These are phyloP conservation scores for Hypoxylon sp. DNA, from an alignment of 2,329 filamentous ascomycete species.

Conservation along the genomic window DNA sequence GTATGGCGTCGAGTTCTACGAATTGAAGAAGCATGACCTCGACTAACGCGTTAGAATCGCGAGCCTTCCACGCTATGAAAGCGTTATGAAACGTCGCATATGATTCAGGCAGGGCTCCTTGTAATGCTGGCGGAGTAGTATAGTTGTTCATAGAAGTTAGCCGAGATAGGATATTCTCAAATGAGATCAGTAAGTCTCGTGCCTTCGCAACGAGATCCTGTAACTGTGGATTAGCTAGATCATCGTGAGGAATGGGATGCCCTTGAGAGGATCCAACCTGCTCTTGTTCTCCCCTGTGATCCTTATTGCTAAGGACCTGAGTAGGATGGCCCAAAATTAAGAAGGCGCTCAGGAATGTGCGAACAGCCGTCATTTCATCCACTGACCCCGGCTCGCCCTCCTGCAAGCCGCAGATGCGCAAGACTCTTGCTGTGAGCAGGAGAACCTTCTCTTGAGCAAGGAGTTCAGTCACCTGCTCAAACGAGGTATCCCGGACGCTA, in stretches of 20 bases:
- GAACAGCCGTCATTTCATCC: slow-evolving; percentile 77
- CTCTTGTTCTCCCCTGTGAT: slow-evolving; percentile 72
- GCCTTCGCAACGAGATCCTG: slow-evolving; percentile 84
- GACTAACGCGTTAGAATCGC: slow-evolving; percentile 82
- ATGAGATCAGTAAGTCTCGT: slow-evolving; percentile 81
- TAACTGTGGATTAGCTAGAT: slow-evolving; percentile 73
- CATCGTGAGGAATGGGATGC: slow-evolving; percentile 63
- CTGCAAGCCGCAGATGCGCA: slow-evolving; percentile 78
- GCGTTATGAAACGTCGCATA: slow-evolving; percentile 83
- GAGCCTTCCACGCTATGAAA: slow-evolving; percentile 87
- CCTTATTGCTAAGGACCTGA: slow-evolving; percentile 82
- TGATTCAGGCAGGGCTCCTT: slow-evolving; percentile 74
- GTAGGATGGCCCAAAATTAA: slow-evolving; percentile 84
- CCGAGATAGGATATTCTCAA: slow-evolving; percentile 79
- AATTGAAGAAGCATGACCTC: slow-evolving; percentile 91
- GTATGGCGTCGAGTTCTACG: slow-evolving; percentile 86
- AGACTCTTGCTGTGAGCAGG: slow-evolving; percentile 73
- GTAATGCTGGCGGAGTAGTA: slow-evolving; percentile 73
- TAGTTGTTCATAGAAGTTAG: slow-evolving; percentile 77
- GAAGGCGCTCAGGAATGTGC: slow-evolving; percentile 85
- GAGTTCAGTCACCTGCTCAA: slow-evolving; percentile 80
- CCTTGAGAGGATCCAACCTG: slow-evolving; percentile 64
- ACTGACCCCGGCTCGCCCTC: slow-evolving; percentile 75
- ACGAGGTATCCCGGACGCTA: slow-evolving; percentile 76
- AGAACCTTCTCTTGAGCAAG: slow-evolving; percentile 78